Conservation (phyloP, 768 basidiomycete genomes). For the Dioszegia crocea region DNA sequence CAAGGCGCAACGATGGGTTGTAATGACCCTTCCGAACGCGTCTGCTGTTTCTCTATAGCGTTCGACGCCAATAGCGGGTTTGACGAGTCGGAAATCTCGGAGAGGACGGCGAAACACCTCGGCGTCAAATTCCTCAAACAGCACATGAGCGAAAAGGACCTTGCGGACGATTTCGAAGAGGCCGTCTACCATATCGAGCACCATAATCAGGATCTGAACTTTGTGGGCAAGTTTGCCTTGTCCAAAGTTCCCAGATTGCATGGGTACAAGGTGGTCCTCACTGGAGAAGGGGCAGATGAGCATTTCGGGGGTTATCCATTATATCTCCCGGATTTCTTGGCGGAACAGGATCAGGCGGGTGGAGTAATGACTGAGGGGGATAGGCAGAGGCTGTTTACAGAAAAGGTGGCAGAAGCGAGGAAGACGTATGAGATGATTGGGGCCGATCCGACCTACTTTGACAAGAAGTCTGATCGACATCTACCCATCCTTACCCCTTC, state of each 20-base stretch:
- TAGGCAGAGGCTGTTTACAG: not conserved
- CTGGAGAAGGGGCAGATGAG: slow-evolving; percentile 46
- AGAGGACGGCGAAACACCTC: slow-evolving; percentile 34
- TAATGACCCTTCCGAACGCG: slow-evolving; percentile 9
- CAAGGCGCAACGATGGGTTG: slow-evolving; percentile 29
- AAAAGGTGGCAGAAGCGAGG: not conserved
- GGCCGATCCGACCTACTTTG: slow-evolving; percentile 10
- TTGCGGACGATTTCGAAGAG: slow-evolving; percentile 32
- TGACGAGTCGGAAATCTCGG: slow-evolving; percentile 29
- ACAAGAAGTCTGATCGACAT: not conserved
- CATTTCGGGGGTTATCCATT: slow-evolving; percentile 40
- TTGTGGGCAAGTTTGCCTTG: slow-evolving; percentile 39
- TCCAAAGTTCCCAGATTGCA: slow-evolving; percentile 27
- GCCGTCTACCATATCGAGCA: slow-evolving; percentile 43
- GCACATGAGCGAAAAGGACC: slow-evolving; percentile 27
- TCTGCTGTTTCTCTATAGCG: slow-evolving; percentile 35
- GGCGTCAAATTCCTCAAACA: slow-evolving; percentile 31
- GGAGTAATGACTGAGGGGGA: not conserved
- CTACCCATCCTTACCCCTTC: slow-evolving; percentile 10
- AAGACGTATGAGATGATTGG: slow-evolving; percentile 16
- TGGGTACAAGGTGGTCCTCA: slow-evolving; percentile 44
- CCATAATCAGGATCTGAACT: slow-evolving; percentile 37
- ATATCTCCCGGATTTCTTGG: slow-evolving; percentile 36
- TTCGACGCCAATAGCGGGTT: slow-evolving; percentile 28
- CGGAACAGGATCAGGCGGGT: slow-evolving; percentile 13